Conservation (phyloP, 2,329 filamentous ascomycete genomes). For the Cucurbitaria berberidis region DNA sequence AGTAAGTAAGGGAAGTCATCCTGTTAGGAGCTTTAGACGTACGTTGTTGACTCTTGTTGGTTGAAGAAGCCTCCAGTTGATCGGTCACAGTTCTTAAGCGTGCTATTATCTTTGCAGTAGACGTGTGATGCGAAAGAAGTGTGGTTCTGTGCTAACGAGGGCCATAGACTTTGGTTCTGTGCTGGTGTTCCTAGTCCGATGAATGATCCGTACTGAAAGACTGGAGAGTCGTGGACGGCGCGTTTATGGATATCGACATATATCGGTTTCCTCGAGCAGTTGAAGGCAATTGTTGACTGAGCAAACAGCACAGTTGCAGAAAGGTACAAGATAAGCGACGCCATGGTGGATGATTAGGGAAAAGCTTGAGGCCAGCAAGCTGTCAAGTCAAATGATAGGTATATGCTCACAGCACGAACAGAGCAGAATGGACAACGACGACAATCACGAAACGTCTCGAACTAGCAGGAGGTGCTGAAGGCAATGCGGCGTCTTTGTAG, state of each 20-base stretch:
- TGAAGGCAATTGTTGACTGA: slow-evolving; percentile 47
- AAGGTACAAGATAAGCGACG: slow-evolving; percentile 32
- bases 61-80: slow-evolving; percentile 47
- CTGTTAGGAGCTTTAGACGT: slow-evolving; percentile 10
- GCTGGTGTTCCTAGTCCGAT: slow-evolving; percentile 52
- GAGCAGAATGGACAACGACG: slow-evolving; percentile 19
- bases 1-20: slow-evolving; percentile 14
- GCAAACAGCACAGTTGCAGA: slow-evolving; percentile 44
- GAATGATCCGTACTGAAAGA: slow-evolving; percentile 54
- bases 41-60: slow-evolving; percentile 41
- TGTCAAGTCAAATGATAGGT: slow-evolving; percentile 15
- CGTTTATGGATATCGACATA: slow-evolving; percentile 55
- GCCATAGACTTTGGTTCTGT: slow-evolving; percentile 55
- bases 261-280: slow-evolving; percentile 49
- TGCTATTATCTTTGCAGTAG: slow-evolving; percentile 48
- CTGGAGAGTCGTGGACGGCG: slow-evolving; percentile 48
- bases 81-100: slow-evolving; percentile 38
- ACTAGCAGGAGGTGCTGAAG: slow-evolving; percentile 25
- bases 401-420: slow-evolving; percentile 10
- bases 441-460: slow-evolving; percentile 31
- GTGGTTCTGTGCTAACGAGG: slow-evolving; percentile 51
- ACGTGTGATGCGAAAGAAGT: slow-evolving; percentile 46
- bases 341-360: slow-evolving; percentile 32
- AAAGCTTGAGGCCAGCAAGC: slow-evolving; percentile 41
- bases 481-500: slow-evolving; percentile 44